Evolutionary conservation across 768 basidiomycete genomes (phyloP).

Genomic region (Lentinula guzmanii): DNA sequence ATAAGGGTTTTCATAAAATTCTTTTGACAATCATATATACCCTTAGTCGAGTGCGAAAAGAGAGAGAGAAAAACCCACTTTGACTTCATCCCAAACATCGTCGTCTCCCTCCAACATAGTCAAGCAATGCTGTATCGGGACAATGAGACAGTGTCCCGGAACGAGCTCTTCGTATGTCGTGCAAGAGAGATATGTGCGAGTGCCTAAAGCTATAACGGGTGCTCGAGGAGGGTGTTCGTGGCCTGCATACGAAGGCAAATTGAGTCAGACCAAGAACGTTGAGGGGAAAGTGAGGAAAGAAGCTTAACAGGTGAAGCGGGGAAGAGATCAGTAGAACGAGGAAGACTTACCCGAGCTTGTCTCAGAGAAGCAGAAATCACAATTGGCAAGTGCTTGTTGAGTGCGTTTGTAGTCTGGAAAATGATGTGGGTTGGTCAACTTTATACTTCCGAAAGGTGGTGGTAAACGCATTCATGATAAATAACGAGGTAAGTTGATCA

Average conservation of each 20-base stretch:
- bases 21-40: conserved; percentile 22
- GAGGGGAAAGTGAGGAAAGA: neutral
- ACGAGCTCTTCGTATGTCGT: conserved; percentile 86
- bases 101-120: conserved; percentile 53
- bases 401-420: conserved; percentile 86
- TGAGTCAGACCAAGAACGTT: neutral
- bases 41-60: neutral
- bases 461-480: no score
- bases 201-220: conserved; percentile 86
- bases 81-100: conserved; percentile 8
- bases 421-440: neutral
- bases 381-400: conserved; percentile 81
- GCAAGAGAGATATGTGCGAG: conserved; percentile 85
- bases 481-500: no score
- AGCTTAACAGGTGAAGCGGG: no score
- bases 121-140: conserved; percentile 92
- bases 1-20: conserved; percentile 91
- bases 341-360: conserved; percentile 1
- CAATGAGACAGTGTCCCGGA: conserved; percentile 88
- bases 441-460: neutral
- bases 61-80: conserved; percentile 19
- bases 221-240: conserved; percentile 83
- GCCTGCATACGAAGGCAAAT: neutral
- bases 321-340: neutral
- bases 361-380: conserved; percentile 68